Evolutionary conservation across 495 filamentous ascomycete genomes (phyloP), one percentile per base, ranked within the genome.

Genomic region (Penicillium paxilli): DNA sequence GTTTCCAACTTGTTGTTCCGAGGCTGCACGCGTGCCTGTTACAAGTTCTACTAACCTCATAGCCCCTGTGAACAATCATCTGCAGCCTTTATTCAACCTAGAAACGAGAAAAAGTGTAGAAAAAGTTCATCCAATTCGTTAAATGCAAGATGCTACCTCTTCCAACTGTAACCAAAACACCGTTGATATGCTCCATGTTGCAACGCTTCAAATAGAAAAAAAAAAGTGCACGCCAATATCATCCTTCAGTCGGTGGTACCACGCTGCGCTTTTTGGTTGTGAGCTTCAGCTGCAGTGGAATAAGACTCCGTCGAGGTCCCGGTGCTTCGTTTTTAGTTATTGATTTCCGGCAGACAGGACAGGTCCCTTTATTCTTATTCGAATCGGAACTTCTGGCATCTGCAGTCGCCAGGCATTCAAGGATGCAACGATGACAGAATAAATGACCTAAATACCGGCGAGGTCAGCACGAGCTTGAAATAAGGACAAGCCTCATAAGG

Each of bases 261-360:
- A 38, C 0, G 6, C 8, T 25, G 8, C 51, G 20, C 37, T 62
- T 62, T 26, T 53, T 58, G 11, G 48, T 58, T 32, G 22, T 58
- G 44, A 58, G 32, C 41, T 58, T 58, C 2, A 62, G 21, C 21
- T 52, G 20, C 10, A 62, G 26, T n/a, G 59, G 59, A 3, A 62
- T 55, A 8, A 62, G 51, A 28, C 51, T 58, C 19, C 59, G 20
- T 5, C 32, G 37, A 11, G 59, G 55, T n/a, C 59, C 59, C 8
- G 45, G 40, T 3, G 28, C 22, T 3, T 62, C 55, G 11, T 58
- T 57, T 9, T 25, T 44, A 2, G 59, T 58, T 1, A 62, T 24
- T 9, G 30, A 17, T 40, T 62, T 62, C 19, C 59, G 51, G n/a
- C 59, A 62, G 6, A 62, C 55, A 3, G 59, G 59, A 24, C 59